Conservation (phyloP, 192 early-diverging fungal genomes). For the Coemansia sp. region DNA sequence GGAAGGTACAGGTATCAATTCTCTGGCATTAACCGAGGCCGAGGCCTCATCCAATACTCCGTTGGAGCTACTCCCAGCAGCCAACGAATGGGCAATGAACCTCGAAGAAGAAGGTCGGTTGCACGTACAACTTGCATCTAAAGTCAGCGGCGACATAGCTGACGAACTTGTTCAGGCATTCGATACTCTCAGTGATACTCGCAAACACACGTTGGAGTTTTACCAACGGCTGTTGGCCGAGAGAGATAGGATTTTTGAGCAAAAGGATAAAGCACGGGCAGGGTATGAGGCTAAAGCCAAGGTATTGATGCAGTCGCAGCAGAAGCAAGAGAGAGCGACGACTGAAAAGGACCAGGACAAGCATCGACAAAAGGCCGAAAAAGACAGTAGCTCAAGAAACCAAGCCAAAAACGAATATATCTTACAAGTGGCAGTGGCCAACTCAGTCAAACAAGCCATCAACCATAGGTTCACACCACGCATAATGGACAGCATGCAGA, state of each 20-base stretch:
- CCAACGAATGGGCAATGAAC: slow-evolving; percentile 39
- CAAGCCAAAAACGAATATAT: slow-evolving; percentile 15
- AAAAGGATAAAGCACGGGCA: slow-evolving; percentile 37
- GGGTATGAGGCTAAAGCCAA: slow-evolving; percentile 33
- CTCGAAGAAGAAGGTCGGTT: slow-evolving; percentile 47
- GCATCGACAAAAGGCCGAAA: slow-evolving; percentile 28
- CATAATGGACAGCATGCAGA: slow-evolving; percentile 6
- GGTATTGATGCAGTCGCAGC: slow-evolving; percentile 32
- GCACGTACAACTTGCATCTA: slow-evolving; percentile 43
- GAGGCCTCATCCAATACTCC: slow-evolving; percentile 21
- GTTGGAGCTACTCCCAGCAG: slow-evolving; percentile 41
- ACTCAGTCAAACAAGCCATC: neutral
- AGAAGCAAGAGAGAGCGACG: slow-evolving; percentile 43
- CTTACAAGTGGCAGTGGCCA: slow-evolving; percentile 4
- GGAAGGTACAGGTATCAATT: slow-evolving; percentile 19
- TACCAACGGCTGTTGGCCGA: slow-evolving; percentile 43
- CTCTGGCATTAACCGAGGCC: slow-evolving; percentile 38
- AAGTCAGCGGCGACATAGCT: slow-evolving; percentile 31
- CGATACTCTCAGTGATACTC: slow-evolving; percentile 23
- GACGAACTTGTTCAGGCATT: slow-evolving; percentile 29
- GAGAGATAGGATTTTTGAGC: slow-evolving; percentile 35
- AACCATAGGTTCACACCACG: slow-evolving; percentile 4
- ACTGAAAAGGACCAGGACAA: slow-evolving; percentile 52
- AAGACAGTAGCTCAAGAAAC: slow-evolving; percentile 32
- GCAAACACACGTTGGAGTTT: slow-evolving; percentile 29